Percentiles rank a stretch among this genome's conserved stretches.
Evolutionary conservation across 2,329 filamentous ascomycete genomes (phyloP).

Genomic region (Sclerotinia spermophila): DNA sequence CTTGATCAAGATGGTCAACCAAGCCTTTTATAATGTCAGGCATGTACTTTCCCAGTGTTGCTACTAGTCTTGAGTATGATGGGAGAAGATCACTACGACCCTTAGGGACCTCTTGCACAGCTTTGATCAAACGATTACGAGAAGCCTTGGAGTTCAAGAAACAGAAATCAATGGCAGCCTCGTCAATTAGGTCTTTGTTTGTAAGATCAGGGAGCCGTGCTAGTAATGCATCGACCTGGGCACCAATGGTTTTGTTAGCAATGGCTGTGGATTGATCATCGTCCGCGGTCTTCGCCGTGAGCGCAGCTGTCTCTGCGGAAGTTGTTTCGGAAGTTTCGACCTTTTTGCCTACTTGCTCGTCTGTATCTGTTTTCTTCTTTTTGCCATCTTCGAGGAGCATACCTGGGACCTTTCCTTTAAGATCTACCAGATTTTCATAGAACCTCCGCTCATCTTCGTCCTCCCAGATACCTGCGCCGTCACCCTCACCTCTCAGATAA

Average conservation of each 20-base stretch:
- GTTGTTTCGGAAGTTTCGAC: slow-evolving; percentile 49
- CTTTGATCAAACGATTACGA: slow-evolving; percentile 87
- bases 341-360: slow-evolving; percentile 81
- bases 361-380: slow-evolving; percentile 82
- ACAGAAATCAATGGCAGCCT: slow-evolving; percentile 93
- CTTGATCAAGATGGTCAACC: slow-evolving; percentile 88
- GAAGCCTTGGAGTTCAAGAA: slow-evolving; percentile 98
- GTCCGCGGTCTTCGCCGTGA: slow-evolving; percentile 47
- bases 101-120: slow-evolving; percentile 90
- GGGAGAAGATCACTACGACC: slow-evolving; percentile 88
- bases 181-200: slow-evolving; percentile 86
- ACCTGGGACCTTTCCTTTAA: slow-evolving; percentile 92
- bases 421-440: slow-evolving; percentile 92
- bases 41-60: slow-evolving; percentile 91
- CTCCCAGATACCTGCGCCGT: slow-evolving; percentile 95
- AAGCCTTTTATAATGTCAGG: slow-evolving; percentile 89
- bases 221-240: slow-evolving; percentile 89
- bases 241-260: slow-evolving; percentile 94
- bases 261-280: slow-evolving; percentile 93
- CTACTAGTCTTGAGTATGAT: slow-evolving; percentile 86
- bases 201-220: slow-evolving; percentile 86
- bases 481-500: slow-evolving; percentile 83
- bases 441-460: slow-evolving; percentile 97
- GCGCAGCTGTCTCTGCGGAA: slow-evolving; percentile 42
- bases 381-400: slow-evolving; percentile 92